Evolutionary conservation across 768 basidiomycete species (phyloP).

Genomic region (Artomyces pyxidatus): DNA sequence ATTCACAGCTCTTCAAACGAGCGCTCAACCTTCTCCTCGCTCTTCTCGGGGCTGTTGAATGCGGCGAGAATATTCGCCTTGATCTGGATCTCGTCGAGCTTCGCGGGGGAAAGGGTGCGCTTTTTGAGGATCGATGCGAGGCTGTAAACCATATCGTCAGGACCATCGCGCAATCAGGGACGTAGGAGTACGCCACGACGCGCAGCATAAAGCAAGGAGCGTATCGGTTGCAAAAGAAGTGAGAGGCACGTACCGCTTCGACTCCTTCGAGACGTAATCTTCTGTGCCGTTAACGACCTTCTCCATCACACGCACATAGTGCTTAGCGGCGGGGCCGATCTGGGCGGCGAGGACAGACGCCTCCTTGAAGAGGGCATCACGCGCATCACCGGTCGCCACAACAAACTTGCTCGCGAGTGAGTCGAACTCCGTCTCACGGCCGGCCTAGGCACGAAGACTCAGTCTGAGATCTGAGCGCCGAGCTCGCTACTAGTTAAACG

Average conservation of each 20-base stretch:
- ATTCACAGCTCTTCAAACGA: slow-evolving; percentile 16
- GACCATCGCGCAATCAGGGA: slow-evolving; percentile 5
- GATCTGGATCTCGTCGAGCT: slow-evolving; percentile 89
- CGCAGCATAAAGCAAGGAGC: slow-evolving; percentile 14
- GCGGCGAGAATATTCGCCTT: slow-evolving; percentile 81
- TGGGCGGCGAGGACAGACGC: slow-evolving; percentile 46
- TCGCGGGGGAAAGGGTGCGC: slow-evolving; percentile 62
- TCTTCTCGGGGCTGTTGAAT: slow-evolving; percentile 33
- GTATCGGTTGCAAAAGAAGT: background rate
- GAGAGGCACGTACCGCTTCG: slow-evolving; percentile 52
- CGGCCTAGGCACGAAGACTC: slow-evolving; percentile 65
- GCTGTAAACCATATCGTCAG: slow-evolving; percentile 31
- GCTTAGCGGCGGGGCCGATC: slow-evolving; percentile 47
- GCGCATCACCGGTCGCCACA: slow-evolving; percentile 43
- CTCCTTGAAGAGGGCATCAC: slow-evolving; percentile 57
- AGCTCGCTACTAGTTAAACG: slow-evolving; percentile 13
- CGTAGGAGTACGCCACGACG: no score
- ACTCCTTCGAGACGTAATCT: slow-evolving; percentile 80
- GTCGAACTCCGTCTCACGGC: slow-evolving; percentile 74
- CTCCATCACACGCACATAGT: slow-evolving; percentile 89
- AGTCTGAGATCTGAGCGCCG: background rate
- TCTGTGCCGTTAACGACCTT: slow-evolving; percentile 67
- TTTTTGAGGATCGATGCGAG: slow-evolving; percentile 70
- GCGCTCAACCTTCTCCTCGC: slow-evolving; percentile 18
- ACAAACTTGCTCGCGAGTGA: slow-evolving; percentile 69